Evolutionary conservation across 805 yeast genomes (phyloP), one percentile per base, ranked within the genome.

Genomic region (Suhomyces vadensis): DNA sequence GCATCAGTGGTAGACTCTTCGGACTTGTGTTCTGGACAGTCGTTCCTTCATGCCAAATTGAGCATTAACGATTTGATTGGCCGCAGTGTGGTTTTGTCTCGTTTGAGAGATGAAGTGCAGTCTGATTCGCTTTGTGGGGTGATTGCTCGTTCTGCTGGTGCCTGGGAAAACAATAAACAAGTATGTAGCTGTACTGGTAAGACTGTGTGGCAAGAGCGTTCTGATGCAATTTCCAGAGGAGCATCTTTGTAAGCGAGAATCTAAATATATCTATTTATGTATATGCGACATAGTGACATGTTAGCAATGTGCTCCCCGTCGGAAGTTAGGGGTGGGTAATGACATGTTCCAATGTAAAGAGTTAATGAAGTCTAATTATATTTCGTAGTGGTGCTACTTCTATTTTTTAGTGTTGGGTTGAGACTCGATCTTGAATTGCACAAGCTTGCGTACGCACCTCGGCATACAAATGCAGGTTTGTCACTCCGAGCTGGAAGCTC

Each of bases 151-250:
- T 85, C 95, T 56, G 98, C 99, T 1, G 99, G 99, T 11, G 87
- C 82, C 20, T 94, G 98, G 97, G 96, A 92, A 60, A 94, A 94
- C 65, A 87, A 85, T 54, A 92, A 92, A 66, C 82, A 82, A 47
- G 95, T 92, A 2, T 92, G 99, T 65, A 83, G 92, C 25, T 94
- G 98, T 64, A 83, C 92, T 11, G 99, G 99, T 13, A 89, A 90
- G 73, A 87, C 96, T 0, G 81, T 92, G 20, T 92, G 99, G 98
- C 90, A 94, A 61, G 99, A 92, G 64, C 75, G 97, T 44, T 64
- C 71, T 39, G 96, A 89, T 57, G 95, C 95, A 1, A 61, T 80
- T 25, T 51, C 61, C 4, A 78, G 77, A 51, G 94, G 94, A 6
- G 63, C 80, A 16, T 66, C 59, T 20, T 35, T 43, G 13, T 43